These are phyloP conservation scores for Mortierella alpina DNA, from an alignment of 192 early-diverging fungal genomes.

Conservation along the genomic window DNA sequence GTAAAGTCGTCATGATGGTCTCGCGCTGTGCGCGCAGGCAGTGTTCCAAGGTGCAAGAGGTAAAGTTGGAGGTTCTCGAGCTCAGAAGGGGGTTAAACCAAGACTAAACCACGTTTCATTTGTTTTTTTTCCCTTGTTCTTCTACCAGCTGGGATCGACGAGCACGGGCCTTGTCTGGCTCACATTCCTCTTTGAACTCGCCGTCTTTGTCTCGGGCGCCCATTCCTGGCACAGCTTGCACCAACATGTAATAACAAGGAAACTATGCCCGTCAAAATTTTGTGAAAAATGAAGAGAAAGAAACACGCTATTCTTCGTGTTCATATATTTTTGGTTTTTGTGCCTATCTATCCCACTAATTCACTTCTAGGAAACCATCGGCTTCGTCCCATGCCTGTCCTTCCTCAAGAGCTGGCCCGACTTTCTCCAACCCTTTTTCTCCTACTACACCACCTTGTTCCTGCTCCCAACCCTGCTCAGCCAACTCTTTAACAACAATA, in stretches of 20 bases:
- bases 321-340: neutral
- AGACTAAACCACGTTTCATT: neutral
- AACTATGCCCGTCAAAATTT: no score
- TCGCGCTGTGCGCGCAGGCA: no score
- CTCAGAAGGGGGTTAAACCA: no score
- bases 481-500: slow-evolving; percentile 27
- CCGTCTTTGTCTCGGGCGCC: slow-evolving; percentile 4
- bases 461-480: slow-evolving; percentile 18
- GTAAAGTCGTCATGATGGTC: no score
- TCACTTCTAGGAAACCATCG: neutral
- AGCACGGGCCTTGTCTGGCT: slow-evolving; percentile 27
- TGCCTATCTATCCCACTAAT: neutral
- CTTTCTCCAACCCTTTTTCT: slow-evolving; percentile 21
- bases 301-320: neutral
- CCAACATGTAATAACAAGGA: no score
- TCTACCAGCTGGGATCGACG: slow-evolving; percentile 12
- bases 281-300: neutral
- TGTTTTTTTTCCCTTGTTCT: neutral
- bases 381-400: neutral
- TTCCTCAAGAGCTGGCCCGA: slow-evolving; percentile 15
- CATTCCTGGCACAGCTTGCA: neutral
- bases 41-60: no score
- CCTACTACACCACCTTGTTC: slow-evolving; percentile 19
- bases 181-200: slow-evolving; percentile 12
- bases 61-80: no score